phyloP scores from a whole-genome alignment of 768 basidiomycete genomes.

The Vararia minispora region DNA sequence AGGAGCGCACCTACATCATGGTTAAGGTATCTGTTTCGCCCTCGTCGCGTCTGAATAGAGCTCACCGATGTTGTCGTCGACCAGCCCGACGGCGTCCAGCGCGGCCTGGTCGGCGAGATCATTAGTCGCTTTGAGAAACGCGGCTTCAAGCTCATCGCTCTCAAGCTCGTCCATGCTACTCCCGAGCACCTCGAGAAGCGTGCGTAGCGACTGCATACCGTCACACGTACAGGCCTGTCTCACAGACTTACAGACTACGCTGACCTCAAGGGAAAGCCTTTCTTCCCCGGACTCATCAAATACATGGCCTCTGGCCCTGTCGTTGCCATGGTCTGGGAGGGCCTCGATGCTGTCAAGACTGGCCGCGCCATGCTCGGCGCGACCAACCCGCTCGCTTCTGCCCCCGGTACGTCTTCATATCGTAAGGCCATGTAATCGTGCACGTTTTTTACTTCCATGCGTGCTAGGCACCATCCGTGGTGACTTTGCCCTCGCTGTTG shows the following conservation, averaged over 20 bases:
- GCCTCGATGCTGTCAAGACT: conserved; percentile 88
- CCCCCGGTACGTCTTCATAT: conserved; percentile 47
- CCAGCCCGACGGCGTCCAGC: conserved; percentile 98
- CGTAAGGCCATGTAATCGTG: conserved; percentile 3
- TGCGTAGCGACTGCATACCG: conserved; percentile 20
- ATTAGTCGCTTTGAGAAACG: conserved; percentile 94
- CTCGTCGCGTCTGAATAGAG: conserved; percentile 1
- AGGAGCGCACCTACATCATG: conserved; percentile 98
- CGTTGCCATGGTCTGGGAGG: conserved; percentile 93
- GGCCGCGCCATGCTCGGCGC: conserved; percentile 94
- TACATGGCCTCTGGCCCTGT: conserved; percentile 97
- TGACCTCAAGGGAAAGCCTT: conserved; percentile 87
- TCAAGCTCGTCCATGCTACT: conserved; percentile 81
- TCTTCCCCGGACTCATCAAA: conserved; percentile 94
- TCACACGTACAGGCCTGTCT: neutral
- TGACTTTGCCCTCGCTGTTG: conserved; percentile 88
- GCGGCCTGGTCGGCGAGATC: conserved; percentile 91
- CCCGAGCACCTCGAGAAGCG: conserved; percentile 86
- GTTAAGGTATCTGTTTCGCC: conserved; percentile 60
- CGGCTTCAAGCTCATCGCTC: conserved; percentile 92
- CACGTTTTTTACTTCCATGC: neutral
- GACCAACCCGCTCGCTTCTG: conserved; percentile 89
- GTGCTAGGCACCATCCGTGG: conserved; percentile 83
- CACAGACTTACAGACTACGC: conserved; percentile 67
- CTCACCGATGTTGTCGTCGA: conserved; percentile 11